Conservation (phyloP, 2,329 filamentous ascomycete species). For the Fusarium euwallaceae region DNA sequence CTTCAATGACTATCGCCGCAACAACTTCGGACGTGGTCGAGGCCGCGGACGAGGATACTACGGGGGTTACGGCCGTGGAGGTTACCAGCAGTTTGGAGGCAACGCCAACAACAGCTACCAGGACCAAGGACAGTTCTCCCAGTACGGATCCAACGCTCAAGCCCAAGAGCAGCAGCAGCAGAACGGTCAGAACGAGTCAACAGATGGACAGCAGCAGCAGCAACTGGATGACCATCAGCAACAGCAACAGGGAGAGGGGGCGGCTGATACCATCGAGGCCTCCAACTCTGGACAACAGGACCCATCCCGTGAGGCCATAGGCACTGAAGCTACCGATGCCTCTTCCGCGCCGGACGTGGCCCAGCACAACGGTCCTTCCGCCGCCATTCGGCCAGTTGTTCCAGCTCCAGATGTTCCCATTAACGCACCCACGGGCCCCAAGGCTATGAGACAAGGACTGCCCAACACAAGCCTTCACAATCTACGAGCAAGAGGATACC, state of each 20-base stretch:
- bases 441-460: constrained; percentile 91
- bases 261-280: constrained; percentile 24
- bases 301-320: constrained; percentile 49
- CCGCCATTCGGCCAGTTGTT: constrained; percentile 50
- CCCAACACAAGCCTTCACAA: constrained; percentile 84
- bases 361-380: constrained; percentile 39
- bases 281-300: constrained; percentile 38
- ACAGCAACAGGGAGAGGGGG: constrained; percentile 42
- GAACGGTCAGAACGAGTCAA: constrained; percentile 37
- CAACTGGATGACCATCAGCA: constrained; percentile 53
- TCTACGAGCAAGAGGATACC: constrained; percentile 67
- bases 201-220: constrained; percentile 44
- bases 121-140: constrained; percentile 49
- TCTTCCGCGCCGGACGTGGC: constrained; percentile 38
- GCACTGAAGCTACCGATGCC: constrained; percentile 45
- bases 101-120: constrained; percentile 55
- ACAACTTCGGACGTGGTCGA: constrained; percentile 76
- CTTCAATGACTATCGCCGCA: constrained; percentile 82
- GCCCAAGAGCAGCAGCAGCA: constrained; percentile 35
- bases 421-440: constrained; percentile 90
- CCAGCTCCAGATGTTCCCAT: constrained; percentile 62
- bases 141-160: constrained; percentile 44
- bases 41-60: constrained; percentile 75
- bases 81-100: constrained; percentile 61
- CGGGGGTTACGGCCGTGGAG: constrained; percentile 68